Conservation (phyloP, 1,139 yeast genomes). For the Candida freyschussii region DNA sequence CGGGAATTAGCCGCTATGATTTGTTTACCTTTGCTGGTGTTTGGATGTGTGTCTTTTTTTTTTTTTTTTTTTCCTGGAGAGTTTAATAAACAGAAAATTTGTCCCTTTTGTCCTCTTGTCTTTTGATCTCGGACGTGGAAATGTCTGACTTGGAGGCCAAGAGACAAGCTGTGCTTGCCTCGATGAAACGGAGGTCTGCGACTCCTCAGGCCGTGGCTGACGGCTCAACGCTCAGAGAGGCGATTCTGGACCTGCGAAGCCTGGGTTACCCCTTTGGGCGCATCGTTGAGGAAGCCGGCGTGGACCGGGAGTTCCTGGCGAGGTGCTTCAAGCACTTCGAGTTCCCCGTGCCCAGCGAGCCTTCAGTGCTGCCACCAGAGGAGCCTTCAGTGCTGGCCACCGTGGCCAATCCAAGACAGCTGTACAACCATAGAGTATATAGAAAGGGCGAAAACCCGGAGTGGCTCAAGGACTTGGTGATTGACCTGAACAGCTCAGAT, state of each 20-base stretch:
- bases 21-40: no score
- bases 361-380: no score
- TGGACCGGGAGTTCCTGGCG: constrained; percentile 15
- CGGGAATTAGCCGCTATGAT: no score
- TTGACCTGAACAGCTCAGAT: constrained; percentile 20
- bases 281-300: constrained; percentile 16
- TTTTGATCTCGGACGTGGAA: not conserved
- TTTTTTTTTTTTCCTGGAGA: no score
- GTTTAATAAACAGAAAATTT: no score
- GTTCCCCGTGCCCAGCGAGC: constrained; percentile 15
- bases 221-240: constrained; percentile 10
- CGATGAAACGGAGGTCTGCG: constrained; percentile 16
- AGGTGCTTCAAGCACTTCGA: constrained; percentile 18
- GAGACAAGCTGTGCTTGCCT: constrained; percentile 22
- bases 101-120: no score
- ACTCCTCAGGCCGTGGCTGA: not conserved
- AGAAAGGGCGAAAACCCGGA: constrained; percentile 18
- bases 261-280: constrained; percentile 21
- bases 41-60: no score
- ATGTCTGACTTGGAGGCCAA: constrained; percentile 19
- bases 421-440: constrained; percentile 13
- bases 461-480: constrained; percentile 23
- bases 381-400: not conserved
- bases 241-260: constrained; percentile 21
- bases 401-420: not conserved